These are phyloP conservation scores for Nissolia schottii DNA, from an alignment of 306 rosid genomes.

Conservation along the genomic window DNA sequence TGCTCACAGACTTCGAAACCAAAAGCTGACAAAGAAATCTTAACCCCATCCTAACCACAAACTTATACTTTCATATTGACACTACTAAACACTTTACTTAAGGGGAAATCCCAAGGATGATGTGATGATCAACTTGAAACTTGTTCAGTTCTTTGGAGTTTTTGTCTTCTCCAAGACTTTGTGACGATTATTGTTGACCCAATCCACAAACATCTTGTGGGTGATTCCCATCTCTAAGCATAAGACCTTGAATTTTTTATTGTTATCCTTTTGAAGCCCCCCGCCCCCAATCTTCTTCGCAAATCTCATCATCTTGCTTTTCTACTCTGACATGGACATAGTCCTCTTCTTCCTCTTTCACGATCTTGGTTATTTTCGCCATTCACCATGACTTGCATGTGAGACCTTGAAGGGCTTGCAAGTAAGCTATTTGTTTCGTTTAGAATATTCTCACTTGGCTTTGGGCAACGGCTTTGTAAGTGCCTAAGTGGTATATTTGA, in stretches of 20 bases:
- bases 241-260: not conserved
- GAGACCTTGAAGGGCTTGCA: too few species aligned
- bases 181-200: slow-evolving; percentile 20
- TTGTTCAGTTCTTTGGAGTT: not conserved
- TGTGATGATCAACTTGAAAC: too few species aligned
- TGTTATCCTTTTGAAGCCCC: not conserved
- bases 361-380: too few species aligned
- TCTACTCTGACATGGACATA: not conserved
- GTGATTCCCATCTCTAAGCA: slow-evolving; percentile 16
- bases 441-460: not conserved
- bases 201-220: not conserved
- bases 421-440: too few species aligned
- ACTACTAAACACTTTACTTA: too few species aligned
- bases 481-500: not conserved
- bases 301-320: not conserved
- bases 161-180: not conserved
- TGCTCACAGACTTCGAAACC: not conserved
- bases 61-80: too few species aligned
- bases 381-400: too few species aligned
- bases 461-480: not conserved
- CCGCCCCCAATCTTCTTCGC: not conserved
- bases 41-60: not conserved
- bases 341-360: slow-evolving; percentile 5
- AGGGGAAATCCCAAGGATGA: too few species aligned
- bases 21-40: not conserved